These are phyloP conservation scores for Elongisporangium senticosum DNA, from an alignment of 352 stramenopile genomes.

Conservation along the genomic window DNA sequence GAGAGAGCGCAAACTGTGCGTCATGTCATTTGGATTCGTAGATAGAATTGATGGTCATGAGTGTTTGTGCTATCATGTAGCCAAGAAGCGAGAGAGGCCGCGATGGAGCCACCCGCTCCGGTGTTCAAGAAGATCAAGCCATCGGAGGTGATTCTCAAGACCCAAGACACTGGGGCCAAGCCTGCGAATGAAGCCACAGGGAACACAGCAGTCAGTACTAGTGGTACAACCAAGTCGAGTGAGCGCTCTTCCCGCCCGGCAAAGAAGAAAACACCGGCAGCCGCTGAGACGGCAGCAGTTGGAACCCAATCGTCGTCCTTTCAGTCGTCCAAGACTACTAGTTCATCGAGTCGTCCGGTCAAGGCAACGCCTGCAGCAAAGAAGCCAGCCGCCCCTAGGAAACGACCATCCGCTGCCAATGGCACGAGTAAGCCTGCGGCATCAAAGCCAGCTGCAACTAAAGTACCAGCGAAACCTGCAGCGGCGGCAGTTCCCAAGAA, in stretches of 20 bases:
- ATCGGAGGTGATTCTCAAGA: slow-evolving; percentile 21
- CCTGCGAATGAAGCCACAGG: slow-evolving; percentile 2
- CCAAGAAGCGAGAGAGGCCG: slow-evolving; percentile 5
- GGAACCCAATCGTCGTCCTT: neutral
- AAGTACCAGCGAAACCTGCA: slow-evolving; percentile 7
- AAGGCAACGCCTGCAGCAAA: slow-evolving; percentile 6
- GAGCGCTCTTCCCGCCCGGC: neutral
- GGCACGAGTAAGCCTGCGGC: neutral
- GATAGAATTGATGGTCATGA: too few relatives aligned
- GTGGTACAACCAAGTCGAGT: neutral
- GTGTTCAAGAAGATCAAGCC: slow-evolving; percentile 30
- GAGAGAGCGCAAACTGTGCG: neutral
- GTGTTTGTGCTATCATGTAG: slow-evolving; percentile 7
- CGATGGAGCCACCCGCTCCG: slow-evolving; percentile 16
- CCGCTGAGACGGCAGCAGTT: neutral
- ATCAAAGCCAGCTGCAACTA: slow-evolving; percentile 2
- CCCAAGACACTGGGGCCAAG: slow-evolving; percentile 1
- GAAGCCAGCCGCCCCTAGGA: slow-evolving; percentile 8
- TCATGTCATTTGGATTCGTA: too few relatives aligned
- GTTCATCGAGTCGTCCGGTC: neutral
- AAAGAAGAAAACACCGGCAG: slow-evolving; percentile 3
- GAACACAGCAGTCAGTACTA: neutral
- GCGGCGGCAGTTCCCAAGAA: slow-evolving; percentile 16
- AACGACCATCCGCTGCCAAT: neutral
- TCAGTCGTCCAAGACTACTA: neutral